Base-by-base conservation (phyloP, 139 green algal genomes). In the Chlamydomonas schloesseri region DNA sequence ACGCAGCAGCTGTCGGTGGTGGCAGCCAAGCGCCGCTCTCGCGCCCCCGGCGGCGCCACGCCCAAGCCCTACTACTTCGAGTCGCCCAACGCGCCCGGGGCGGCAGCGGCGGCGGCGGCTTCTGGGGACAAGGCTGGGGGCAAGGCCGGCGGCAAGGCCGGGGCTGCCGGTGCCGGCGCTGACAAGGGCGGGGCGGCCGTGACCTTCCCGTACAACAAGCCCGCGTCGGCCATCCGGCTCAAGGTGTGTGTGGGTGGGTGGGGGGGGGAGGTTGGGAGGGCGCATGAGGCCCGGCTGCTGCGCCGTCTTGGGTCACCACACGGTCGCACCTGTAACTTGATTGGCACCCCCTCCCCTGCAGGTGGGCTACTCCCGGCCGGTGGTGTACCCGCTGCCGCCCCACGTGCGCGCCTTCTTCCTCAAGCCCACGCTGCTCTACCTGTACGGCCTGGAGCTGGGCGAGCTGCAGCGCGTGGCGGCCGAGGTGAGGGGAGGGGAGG, bases 391-490 rank as follows among this genome's bases (percentile, higher is more conserved):
- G 24, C 86, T 94, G 37, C 92, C 92, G 13, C 81, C 84, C 21
- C 84, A 86, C 50, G 86, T 93, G 74, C 87, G 87, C 11, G 92
- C 88, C 5, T 94, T 94, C 76, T 93, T 87, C 75, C 50, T 94
- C 53, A 93, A 92, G 87, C 92, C 92, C 42, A 93, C 81, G 4
- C 88, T 93, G 47, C 37, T 91, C 70, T 94, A 94, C 53, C 73
- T 94, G 57, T 94, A 94, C 65, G 92, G 92, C 23, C 57, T 93
- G 50, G 83, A 88, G 70, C 65, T 73, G 60, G 74, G 64, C 46
- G 74, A 81, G 71, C 62, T 91, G 67, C 34, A 82, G 78, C 47
- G 75, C 15, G 58, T 91, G 37, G 91, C 88, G 42, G 75, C 85
- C 23, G 81, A 87, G 28, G 84, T 94, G 9, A 8, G 42, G 42